Conservation (phyloP, 257 asterid genomes). For the Solanum okadae region DNA sequence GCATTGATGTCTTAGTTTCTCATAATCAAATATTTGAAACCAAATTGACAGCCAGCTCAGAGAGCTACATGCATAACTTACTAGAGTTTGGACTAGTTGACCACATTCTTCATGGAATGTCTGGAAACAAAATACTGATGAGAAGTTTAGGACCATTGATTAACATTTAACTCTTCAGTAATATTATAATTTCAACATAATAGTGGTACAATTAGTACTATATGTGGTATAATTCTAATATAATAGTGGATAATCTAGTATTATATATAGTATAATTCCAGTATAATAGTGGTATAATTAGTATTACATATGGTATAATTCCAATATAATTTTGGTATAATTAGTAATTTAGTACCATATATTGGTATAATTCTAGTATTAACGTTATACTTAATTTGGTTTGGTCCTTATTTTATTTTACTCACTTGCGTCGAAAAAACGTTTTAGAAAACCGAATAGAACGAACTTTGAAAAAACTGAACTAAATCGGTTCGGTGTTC, state of each 20-base stretch:
- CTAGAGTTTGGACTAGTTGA: not conserved
- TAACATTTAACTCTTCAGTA: not conserved
- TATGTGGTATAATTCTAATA: not conserved
- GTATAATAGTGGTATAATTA: not conserved
- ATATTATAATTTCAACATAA: not conserved
- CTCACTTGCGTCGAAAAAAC: not conserved
- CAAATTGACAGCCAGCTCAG: not conserved
- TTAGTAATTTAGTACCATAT: not conserved
- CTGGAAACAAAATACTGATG: not conserved
- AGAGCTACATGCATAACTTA: not conserved
- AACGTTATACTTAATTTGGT: not conserved
- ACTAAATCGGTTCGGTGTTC: not conserved
- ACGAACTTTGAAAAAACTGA: not conserved
- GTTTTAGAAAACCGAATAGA: not conserved
- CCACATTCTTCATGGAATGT: not conserved
- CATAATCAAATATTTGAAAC: not conserved
- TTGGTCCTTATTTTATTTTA: not conserved
- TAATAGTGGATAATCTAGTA: not conserved
- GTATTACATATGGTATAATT: not conserved
- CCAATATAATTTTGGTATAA: not conserved
- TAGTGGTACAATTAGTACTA: not conserved
- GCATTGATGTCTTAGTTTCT: not conserved
- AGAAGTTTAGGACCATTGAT: not conserved
- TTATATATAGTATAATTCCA: not conserved
- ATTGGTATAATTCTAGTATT: not conserved